Base-by-base conservation (phyloP, 345 rosid genomes). In the Ailanthus altissimus region DNA sequence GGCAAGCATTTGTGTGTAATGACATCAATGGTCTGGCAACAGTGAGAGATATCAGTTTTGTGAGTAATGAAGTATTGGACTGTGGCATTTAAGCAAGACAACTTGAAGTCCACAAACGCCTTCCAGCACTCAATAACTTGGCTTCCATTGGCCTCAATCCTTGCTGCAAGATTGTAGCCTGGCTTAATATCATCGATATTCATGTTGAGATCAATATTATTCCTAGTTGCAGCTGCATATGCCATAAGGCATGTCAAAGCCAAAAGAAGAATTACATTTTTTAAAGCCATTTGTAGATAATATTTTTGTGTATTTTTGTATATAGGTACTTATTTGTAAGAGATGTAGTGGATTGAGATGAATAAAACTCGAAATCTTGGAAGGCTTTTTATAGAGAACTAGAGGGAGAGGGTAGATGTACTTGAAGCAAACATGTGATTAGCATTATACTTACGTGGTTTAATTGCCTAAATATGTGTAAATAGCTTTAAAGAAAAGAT, bases 1-100 rank as follows among this genome's bases (percentile, higher is more conserved):
- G 97, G 98, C 98, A 97, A 94, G 78, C 97, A 94, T 21, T 83
- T 75, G 6, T 72, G 84, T 0, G 88, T 88, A 1, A 92, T 85
- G 20, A 84, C 66, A 3, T 81, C 88, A 11, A 92, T 85, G 45
- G 94, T 88, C 5, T 77, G 72, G 21, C 98, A 94, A 72, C 98
- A 94, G 1, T 74, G 80, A 0, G 81, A 79, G 2, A 90, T 82
- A 66, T 73, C 76, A 12, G 91, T 74, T 72, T 87, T 78, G 1
- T 93, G 96, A 16, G 88, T 86, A 2, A 92, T 79, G 82, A 94
- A 86, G 80, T 84, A 92, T 32, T 85, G 72, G 36, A 89, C n/a
- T 13, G 91, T 89, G 80, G 90, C 97, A 28, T 84, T 83, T 3
- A 94, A 81, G 89, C 94, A 94, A 0, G 91, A 86, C 3, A 32